Base-by-base conservation (phyloP, 306 rosid species). In the Gastrolobium villosum region DNA sequence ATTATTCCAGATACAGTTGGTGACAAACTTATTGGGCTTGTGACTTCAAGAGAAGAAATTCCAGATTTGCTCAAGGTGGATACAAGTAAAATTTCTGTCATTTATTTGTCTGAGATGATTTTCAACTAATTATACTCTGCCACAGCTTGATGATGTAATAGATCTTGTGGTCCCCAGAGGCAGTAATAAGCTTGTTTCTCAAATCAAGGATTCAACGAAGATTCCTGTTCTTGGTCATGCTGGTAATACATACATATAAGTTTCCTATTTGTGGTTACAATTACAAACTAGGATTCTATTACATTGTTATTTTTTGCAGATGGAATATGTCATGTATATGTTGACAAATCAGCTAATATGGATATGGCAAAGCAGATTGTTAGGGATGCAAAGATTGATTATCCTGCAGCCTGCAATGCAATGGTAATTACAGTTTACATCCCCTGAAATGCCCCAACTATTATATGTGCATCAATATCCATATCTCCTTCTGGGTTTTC, bases 101-200 rank as follows among this genome's bases (percentile, higher is more conserved):
- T 5, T 79, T 81, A 49, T 59, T 82, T 63, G 26, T 67, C 31
- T 71, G 40, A 49, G 34, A 43, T 80, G 76, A 48, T 65, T 64
- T 70, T 56, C 53, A 40, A 89, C 83, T 59, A 65, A 70, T 60
- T 52, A 63, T 75, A 73, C 62, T 59, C 56, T 92, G 65, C 40
- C 30, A 57, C 93, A 95, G 99, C 96, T 95, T 50, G 92, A 93
- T 68, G 96, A 88, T 54, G 98, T 93, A 82, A 95, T 95, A 67
- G 99, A 95, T 83, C 98, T 95, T 77, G 97, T 95, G 64, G 86
- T 95, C 83, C 99, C 99, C 30, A 85, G 98, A 87, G 99, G 99
- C 87, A 95, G 97, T 48, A 93, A 85, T 61, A 87, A 84, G 61
- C 99, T 95, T 71, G 98, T 95, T 85, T 90, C 93, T 83, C 88